Conservation (phyloP, 306 rosid genomes). For the Oemleria cerasiformis region DNA sequence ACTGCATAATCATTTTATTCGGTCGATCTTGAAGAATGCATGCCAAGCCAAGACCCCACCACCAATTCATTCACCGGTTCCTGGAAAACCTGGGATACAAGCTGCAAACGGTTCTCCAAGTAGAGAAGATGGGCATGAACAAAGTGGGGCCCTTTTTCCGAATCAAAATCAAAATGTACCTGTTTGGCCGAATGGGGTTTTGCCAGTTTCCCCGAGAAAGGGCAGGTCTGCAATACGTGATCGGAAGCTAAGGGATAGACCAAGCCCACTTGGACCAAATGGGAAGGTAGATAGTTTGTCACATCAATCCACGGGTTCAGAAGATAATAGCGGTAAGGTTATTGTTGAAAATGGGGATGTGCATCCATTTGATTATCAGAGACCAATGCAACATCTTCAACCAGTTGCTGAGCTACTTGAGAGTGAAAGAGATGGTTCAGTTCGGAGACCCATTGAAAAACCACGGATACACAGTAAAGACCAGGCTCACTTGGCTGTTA, state of each 20-base stretch:
- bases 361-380: conserved; percentile 76
- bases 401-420: conserved; percentile 77
- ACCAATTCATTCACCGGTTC: conserved; percentile 43
- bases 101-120: conserved; percentile 55
- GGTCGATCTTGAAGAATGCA: conserved; percentile 86
- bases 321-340: conserved; percentile 59
- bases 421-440: conserved; percentile 52
- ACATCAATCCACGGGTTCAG: conserved; percentile 51
- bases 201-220: conserved; percentile 70
- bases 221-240: conserved; percentile 65
- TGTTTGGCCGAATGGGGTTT: conserved; percentile 80
- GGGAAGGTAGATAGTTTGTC: conserved; percentile 65
- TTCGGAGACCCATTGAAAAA: conserved; percentile 53
- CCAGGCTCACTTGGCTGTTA: conserved; percentile 38
- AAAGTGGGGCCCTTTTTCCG: conserved; percentile 43
- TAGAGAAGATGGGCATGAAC: conserved; percentile 79
- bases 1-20: conserved; percentile 78
- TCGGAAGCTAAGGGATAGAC: conserved; percentile 81
- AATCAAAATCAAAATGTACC: conserved; percentile 62
- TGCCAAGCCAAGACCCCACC: conserved; percentile 88
- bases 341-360: conserved; percentile 69
- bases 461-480: conserved; percentile 53
- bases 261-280: conserved; percentile 96
- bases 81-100: conserved; percentile 49
- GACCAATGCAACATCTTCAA: conserved; percentile 72